Evolutionary conservation across 179 eudicot genomes (phyloP), one percentile per base, ranked within the genome.

Genomic region (Vitellaria paradoxa): DNA sequence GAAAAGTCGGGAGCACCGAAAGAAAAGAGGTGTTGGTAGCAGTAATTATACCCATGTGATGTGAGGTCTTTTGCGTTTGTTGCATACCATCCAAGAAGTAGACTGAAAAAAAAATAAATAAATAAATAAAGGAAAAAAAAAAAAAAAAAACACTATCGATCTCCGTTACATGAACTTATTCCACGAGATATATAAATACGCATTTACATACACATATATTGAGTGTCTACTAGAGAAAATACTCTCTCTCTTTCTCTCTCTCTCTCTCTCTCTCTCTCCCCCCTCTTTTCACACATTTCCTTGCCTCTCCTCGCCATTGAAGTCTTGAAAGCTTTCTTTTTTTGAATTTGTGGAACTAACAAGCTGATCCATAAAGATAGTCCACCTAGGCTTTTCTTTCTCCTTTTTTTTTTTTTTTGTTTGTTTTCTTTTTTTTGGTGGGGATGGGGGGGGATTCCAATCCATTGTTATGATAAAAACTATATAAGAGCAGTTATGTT

Each of bases 1-100:
- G 56, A 47, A 59, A 76, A 70, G 84, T 81, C 73, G 73, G 81
- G 55, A 55, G 66, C 78, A 75, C 81, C 59, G 81, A 79, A 81
- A 81, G 75, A 61, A 68, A 79, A 80, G 65, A 62, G 72, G 45
- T 72, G 47, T 67, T 24, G 62, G 14, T n/a, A 14, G 68, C 0
- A 66, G 72, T 63, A 46, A 20, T 45, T 53, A 30, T 1, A 13
- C 30, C 73, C 70, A 49, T 52, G 64, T 65, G 83, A 63, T 30
- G 37, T 30, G 37, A 30, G 55, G 24, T 13, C 73, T 67, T 21
- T 30, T 50, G 15, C 24, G 23, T 21, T 1, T 69, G 59, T 49
- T 37, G 21, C 9, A 64, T 64, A 64, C 40, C 30, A 30, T 7
- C 47, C 45, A 17, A 24, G 47, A 21, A 47, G 59, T 65, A 24